phyloP scores from a whole-genome alignment of 2,329 filamentous ascomycete genomes.

The Clonostachys rosea region DNA sequence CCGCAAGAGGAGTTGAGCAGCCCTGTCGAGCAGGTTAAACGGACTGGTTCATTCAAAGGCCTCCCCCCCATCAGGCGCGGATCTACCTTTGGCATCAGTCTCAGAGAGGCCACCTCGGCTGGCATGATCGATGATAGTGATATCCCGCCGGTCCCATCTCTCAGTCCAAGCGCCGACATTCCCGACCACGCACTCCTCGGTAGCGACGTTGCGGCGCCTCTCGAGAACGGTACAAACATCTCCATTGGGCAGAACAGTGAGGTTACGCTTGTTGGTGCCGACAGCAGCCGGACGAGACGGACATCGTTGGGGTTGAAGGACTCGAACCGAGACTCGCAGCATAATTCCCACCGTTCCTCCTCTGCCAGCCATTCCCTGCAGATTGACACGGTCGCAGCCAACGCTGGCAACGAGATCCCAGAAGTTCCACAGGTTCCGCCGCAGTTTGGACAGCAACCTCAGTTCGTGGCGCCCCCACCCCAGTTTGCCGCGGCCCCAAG shows the following conservation, averaged over 20 bases:
- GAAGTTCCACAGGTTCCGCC: too few species aligned
- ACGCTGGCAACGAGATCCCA: neutral
- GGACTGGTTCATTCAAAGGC: constrained; percentile 44
- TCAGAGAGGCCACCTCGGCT: constrained; percentile 18
- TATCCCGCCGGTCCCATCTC: constrained; percentile 1
- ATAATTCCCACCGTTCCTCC: neutral
- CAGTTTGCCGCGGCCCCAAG: constrained; percentile 21
- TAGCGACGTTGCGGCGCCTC: neutral
- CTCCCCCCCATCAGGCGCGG: constrained; percentile 54
- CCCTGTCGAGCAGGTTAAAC: neutral
- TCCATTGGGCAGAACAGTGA: constrained; percentile 3
- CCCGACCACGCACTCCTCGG: neutral
- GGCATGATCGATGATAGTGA: constrained; percentile 13
- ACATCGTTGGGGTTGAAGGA: neutral
- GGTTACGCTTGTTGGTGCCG: constrained; percentile 1
- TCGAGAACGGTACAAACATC: neutral
- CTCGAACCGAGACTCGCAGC: neutral
- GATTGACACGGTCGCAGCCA: neutral
- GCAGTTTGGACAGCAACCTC: constrained; percentile 2
- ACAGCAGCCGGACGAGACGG: constrained; percentile 1
- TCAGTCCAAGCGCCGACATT: neutral
- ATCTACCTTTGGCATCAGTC: constrained; percentile 46
- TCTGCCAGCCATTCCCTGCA: neutral
- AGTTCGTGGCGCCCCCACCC: constrained; percentile 8
- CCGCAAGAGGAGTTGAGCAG: neutral